Percentiles rank a stretch among this genome's conserved stretches.
Conservation (phyloP, 176 grass and related monocot species). For the Pontederia crassipes region DNA sequence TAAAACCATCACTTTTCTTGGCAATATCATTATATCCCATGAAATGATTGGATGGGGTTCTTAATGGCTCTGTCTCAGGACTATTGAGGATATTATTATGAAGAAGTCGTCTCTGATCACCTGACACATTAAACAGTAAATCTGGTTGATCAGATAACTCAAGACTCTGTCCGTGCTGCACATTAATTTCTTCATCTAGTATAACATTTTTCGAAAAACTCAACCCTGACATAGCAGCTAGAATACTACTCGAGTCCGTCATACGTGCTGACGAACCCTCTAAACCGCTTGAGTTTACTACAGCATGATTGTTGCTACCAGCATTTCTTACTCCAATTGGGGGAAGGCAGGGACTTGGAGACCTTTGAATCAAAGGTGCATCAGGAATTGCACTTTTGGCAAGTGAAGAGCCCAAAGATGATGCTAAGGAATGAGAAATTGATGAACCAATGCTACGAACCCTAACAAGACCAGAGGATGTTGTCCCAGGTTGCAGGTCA, state of each 20-base stretch:
- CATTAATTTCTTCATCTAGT: slow-evolving; percentile 1
- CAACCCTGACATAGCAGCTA: slow-evolving; percentile 5
- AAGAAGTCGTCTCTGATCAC: slow-evolving; percentile 34
- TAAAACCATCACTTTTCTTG: slow-evolving; percentile 31
- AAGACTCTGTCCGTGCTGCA: slow-evolving; percentile 29
- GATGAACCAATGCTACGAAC: slow-evolving; percentile 19
- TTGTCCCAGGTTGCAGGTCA: slow-evolving; percentile 7
- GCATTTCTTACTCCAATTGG: slow-evolving; percentile 59
- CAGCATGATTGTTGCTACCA: neutral
- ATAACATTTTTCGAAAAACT: neutral
- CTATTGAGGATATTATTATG: slow-evolving; percentile 24
- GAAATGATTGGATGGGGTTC: slow-evolving; percentile 1
- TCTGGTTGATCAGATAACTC: slow-evolving; percentile 46
- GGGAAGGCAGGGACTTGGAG: slow-evolving; percentile 83
- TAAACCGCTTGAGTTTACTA: neutral
- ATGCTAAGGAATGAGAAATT: slow-evolving; percentile 15
- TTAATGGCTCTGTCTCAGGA: slow-evolving; percentile 26
- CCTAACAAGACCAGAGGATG: slow-evolving; percentile 10
- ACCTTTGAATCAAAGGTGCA: slow-evolving; percentile 64
- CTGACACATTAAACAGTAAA: slow-evolving; percentile 34
- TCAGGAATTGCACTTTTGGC: slow-evolving; percentile 58
- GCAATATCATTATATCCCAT: slow-evolving; percentile 37
- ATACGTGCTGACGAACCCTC: neutral
- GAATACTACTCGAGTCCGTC: slow-evolving; percentile 5
- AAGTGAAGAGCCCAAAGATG: slow-evolving; percentile 43